A percentile compares a stretch with the other conserved stretches of the same genome.
phyloP scores from a whole-genome alignment of 2,329 filamentous ascomycete species.

The Volutella citrinella region DNA sequence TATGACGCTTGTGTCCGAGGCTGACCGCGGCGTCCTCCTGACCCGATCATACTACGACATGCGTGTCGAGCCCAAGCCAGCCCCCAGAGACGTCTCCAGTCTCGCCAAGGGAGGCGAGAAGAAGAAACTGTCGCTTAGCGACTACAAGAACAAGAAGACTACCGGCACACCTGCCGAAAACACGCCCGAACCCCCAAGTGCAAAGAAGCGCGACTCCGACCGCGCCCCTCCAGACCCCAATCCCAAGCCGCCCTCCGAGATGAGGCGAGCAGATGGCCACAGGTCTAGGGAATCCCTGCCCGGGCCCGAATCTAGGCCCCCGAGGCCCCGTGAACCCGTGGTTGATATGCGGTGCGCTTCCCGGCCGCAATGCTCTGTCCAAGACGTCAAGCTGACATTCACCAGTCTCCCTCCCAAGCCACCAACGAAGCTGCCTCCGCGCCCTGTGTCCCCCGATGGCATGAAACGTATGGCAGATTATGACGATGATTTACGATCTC shows the following conservation, averaged over 20 bases:
- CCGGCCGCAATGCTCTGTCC: neutral
- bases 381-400: neutral
- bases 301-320: slow-evolving; percentile 26
- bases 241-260: slow-evolving; percentile 17
- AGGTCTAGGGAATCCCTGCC: slow-evolving; percentile 21
- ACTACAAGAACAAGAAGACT: slow-evolving; percentile 56
- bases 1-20: slow-evolving; percentile 55
- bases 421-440: slow-evolving; percentile 29
- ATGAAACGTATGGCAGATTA: slow-evolving; percentile 46
- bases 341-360: slow-evolving; percentile 29
- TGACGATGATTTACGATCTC: slow-evolving; percentile 42
- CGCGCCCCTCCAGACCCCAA: slow-evolving; percentile 25
- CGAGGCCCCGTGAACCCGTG: slow-evolving; percentile 26
- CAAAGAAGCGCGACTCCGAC: slow-evolving; percentile 30
- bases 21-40: slow-evolving; percentile 55
- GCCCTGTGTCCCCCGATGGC: slow-evolving; percentile 41
- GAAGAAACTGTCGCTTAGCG: slow-evolving; percentile 57
- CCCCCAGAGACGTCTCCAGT: slow-evolving; percentile 35
- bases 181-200: slow-evolving; percentile 32
- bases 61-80: slow-evolving; percentile 46
- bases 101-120: slow-evolving; percentile 44
- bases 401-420: slow-evolving; percentile 37
- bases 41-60: slow-evolving; percentile 58
- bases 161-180: slow-evolving; percentile 33
- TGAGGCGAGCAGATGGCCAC: slow-evolving; percentile 21